Percentiles rank a stretch among this genome's conserved stretches.
Conservation (phyloP, 495 filamentous ascomycete genomes). For the Pseudoneurospora amorphoporcata region DNA sequence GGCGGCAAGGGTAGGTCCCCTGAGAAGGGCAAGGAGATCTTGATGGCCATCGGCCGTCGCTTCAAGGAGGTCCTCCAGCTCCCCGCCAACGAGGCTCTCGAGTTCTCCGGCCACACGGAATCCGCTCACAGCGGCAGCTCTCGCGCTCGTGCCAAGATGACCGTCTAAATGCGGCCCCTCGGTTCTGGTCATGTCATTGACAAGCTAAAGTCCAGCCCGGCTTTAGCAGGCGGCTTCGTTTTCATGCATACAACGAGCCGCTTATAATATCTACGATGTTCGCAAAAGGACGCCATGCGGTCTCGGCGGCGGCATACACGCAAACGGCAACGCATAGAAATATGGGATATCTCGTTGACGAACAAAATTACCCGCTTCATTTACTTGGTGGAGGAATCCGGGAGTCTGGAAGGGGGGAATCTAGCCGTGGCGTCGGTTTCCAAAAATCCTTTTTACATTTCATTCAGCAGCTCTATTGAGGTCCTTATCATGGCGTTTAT, state of each 20-base stretch:
- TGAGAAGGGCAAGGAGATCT: constrained; percentile 73
- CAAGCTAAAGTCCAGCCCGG: neutral
- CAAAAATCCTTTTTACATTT: neutral
- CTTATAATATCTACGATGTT: neutral
- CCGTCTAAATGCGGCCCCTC: constrained; percentile 43
- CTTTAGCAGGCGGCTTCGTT: neutral
- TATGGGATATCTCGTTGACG: neutral
- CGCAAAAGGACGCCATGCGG: neutral
- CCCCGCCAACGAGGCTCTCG: constrained; percentile 61
- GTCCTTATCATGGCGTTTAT: neutral
- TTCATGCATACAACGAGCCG: neutral
- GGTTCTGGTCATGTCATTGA: neutral
- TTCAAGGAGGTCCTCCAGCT: constrained; percentile 88
- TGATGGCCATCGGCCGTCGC: constrained; percentile 69
- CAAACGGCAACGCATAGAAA: neutral
- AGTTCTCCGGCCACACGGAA: constrained; percentile 96
- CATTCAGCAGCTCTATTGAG: neutral
- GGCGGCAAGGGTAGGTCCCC: constrained; percentile 57
- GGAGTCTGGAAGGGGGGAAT: neutral
- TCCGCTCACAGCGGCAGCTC: constrained; percentile 86
- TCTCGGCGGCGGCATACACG: neutral
- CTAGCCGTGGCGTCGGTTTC: neutral
- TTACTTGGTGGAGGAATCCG: neutral
- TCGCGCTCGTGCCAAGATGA: constrained; percentile 88
- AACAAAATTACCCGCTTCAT: neutral